Evolutionary conservation across 2,329 filamentous ascomycete species (phyloP), one percentile per base, ranked within the genome.

Genomic region (Apiospora marii): DNA sequence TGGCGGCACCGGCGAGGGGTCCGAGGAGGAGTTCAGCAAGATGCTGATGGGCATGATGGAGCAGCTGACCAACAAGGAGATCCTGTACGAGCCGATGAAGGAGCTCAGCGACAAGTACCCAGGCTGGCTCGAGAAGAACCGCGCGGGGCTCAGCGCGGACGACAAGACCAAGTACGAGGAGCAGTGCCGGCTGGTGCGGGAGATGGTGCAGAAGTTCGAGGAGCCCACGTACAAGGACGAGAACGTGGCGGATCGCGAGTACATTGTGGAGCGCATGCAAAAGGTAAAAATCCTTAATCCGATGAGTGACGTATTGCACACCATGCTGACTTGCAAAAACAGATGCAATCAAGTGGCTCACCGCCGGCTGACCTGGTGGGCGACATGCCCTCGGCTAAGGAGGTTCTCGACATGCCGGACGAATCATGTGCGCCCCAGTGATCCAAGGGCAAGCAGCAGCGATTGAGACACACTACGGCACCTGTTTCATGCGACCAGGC

Each of bases 1-100:
- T 7, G 86, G 69, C 41, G 68, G 68, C 46, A 24, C 43, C 82
- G 13, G 88, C 86, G 69, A 64, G 24, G 87, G 85, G 19, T 86
- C 85, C 73, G 94, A 98, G 72, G 95, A 96, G 78, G 95, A 97
- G 77, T 93, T 98, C 78, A 95, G 94, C 72, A 96, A 97, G 84
- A 94, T 98, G 91, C 89, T 99, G 73, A 91, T 97, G 88, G 94
- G 93, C 71, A 98, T 98, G 94, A 98, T 99, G 96, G 94, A 98
- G 84, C 95, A 99, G 83, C 88, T 99, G 75, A 98, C 96, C 4
- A 98, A 97, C 83, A 98, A 98, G 86, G 96, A 98, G 77, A 98
- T 99, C 75, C 84, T 99, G 69, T 98, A 98, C 81, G 96, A 99
- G 84, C 96, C 96, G 2, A 98, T 99, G 95, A 98, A 98, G 85